Evolutionary conservation across 441 rosid genomes (phyloP), one percentile per base, ranked within the genome.

Genomic region (Capsella rubella): DNA sequence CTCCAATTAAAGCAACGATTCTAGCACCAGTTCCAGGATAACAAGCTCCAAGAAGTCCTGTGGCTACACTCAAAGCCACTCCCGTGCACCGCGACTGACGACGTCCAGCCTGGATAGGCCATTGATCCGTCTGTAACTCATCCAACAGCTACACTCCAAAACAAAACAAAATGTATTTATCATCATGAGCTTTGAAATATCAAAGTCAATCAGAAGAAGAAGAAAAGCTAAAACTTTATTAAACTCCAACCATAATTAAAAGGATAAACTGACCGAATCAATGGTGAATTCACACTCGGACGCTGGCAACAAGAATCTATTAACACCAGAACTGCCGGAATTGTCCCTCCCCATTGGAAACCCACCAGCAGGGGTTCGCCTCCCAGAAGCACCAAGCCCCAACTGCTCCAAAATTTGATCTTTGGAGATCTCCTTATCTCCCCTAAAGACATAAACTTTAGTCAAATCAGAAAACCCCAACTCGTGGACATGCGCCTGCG

Each of bases 91-190:
- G 84, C 0, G 87, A 83, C 4, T 95, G 83, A 25, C 99, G 84
- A 40, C 67, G 81, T 2, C 96, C 98, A 5, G 88, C 80, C 40
- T 71, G 74, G 14, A 91, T 87, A 8, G 97, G 91, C 99, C 99
- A 96, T 71, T 93, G 99, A 89, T 96, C 97, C 71, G 94, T 76
- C 79, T 91, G 95, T 77, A 95, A 78, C 85, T 95, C 99, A 82
- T 93, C 99, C 92, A 95, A 81, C 57, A 95, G 82, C 98, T 93
- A 77, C 49, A 80, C 34, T 72, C 59, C 58, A 64, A 64, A 50
- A 62, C 3, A 50, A n/a, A 35, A n/a, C 55, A 15, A 42, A 43
- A 8, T 1, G 1, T 42, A 4, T 28, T 34, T 6, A 50, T 18
- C 34, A 32, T 64, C 62, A 8, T 45, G 47, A 62, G 18, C 37